phyloP scores from a whole-genome alignment of 208 protist genomes.

The Trypanosoma conorhini region DNA sequence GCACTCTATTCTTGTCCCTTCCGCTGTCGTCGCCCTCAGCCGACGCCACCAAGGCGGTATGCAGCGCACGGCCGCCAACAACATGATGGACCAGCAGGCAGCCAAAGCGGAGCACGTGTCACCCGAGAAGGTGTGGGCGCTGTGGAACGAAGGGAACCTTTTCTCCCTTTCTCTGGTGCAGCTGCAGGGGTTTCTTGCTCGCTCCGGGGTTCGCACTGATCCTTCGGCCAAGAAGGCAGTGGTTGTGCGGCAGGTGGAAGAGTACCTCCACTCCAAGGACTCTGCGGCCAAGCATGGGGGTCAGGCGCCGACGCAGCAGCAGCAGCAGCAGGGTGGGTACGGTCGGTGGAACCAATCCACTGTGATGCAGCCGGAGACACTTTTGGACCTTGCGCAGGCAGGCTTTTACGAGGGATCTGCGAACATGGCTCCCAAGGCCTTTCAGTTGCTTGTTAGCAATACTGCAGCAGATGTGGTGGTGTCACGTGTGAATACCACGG shows the following conservation, averaged over 20 bases:
- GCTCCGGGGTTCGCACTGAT: conserved; percentile 33
- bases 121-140: conserved; percentile 73
- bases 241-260: conserved; percentile 84
- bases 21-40: conserved; percentile 7
- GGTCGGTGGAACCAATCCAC: conserved; percentile 50
- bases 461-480: conserved; percentile 77
- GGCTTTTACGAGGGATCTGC: conserved; percentile 85
- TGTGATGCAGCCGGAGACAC: conserved; percentile 65
- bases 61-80: conserved; percentile 7
- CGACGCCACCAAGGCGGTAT: conserved; percentile 7
- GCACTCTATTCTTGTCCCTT: conserved; percentile 4
- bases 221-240: conserved; percentile 64
- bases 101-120: conserved; percentile 25
- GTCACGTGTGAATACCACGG: conserved; percentile 85
- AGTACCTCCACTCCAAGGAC: conserved; percentile 71
- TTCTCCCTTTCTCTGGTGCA: conserved; percentile 86
- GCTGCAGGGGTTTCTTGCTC: conserved; percentile 72
- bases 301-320: conserved; percentile 12
- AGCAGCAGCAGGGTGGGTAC: conserved; percentile 33
- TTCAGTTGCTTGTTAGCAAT: conserved; percentile 82
- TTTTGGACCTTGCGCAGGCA: conserved; percentile 85
- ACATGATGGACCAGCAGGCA: conserved; percentile 6
- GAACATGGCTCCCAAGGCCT: conserved; percentile 87
- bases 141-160: conserved; percentile 93
- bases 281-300: conserved; percentile 20